Evolutionary conservation across 306 rosid genomes (phyloP), one percentile per base, ranked within the genome.

Genomic region (Boehmeria nivea): DNA sequence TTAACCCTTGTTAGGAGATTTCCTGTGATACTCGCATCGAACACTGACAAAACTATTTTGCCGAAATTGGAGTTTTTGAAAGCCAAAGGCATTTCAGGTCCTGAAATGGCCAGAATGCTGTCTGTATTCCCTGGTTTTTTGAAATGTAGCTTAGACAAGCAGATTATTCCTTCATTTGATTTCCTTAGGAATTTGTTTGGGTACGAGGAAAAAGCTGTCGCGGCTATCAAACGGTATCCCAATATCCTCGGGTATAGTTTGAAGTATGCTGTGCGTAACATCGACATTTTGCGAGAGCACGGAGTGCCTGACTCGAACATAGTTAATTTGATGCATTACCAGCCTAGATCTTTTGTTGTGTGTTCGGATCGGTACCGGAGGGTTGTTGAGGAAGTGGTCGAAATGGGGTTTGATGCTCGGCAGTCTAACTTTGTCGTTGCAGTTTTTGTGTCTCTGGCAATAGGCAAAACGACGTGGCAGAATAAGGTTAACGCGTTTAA

Each of bases 31-130:
- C 69, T 63, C 16, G 5, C 8, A 15, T 46, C 26, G 3, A 18
- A 68, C 4, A 60, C 58, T 28, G 20, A 43, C 6, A 71, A 67
- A 21, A 12, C 37, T 22, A 22, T 74, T 28, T 48, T 43, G 8
- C 80, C 77, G n/a, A 78, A 78, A 19, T 5, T 78, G 25, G n/a
- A 52, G n/a, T 78, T 78, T 50, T 44, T 78, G 33, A 33, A 25
- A 24, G 51, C 75, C 12, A 73, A 70, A 57, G 80, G 81, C 28
- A 26, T 69, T 45, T 51, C 81, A 1, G 43, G 23, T 1, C 52
- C 69, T 13, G 75, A 78, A 10, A 25, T 74, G 9, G 27, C 64
- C 5, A 60, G 46, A 13, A 48, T 57, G 6, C 4, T 68, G 0
- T 6, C 21, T 18, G 56, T 1, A 15, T 38, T 19, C 8, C 82